A percentile compares a stretch with the other conserved stretches of the same genome.
These are phyloP conservation scores for Hippophae rhamnoides DNA, from an alignment of 306 rosid genomes.

Conservation along the genomic window DNA sequence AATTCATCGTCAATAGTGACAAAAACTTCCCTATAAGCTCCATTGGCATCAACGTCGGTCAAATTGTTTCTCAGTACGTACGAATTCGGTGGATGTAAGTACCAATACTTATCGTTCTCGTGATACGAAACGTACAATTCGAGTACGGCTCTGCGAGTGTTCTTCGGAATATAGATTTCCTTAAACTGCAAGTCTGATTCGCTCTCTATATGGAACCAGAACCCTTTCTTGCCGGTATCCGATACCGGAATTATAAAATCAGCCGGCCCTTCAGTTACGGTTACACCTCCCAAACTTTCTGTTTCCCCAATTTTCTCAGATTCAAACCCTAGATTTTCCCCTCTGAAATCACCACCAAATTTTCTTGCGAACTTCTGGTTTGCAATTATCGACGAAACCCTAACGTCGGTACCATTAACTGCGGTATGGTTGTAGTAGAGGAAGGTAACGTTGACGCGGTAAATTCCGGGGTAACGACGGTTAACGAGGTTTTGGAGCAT, in stretches of 20 bases:
- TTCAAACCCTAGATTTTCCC: conserved; percentile 11
- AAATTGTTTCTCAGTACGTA: conserved; percentile 46
- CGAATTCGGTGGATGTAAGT: conserved; percentile 64
- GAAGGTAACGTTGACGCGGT: conserved; percentile 45
- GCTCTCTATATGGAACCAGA: conserved; percentile 54
- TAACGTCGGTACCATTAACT: neutral
- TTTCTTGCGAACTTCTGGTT: conserved; percentile 6
- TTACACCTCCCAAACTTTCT: neutral
- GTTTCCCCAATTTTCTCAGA: conserved; percentile 1
- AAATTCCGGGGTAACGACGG: conserved; percentile 50
- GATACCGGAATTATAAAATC: conserved; percentile 67
- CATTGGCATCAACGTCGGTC: conserved; percentile 50
- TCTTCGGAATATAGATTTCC: conserved; percentile 43
- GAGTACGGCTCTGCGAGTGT: conserved; percentile 43
- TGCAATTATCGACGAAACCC: conserved; percentile 11
- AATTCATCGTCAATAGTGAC: conserved; percentile 54
- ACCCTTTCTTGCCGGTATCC: conserved; percentile 47
- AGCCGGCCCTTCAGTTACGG: conserved; percentile 14
- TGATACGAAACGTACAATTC: conserved; percentile 66
- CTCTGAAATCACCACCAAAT: conserved; percentile 4
- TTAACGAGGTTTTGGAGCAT: conserved; percentile 66
- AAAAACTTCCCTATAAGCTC: conserved; percentile 62
- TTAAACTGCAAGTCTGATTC: conserved; percentile 21
- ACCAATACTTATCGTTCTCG: conserved; percentile 89
- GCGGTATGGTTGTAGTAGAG: conserved; percentile 21